Evolutionary conservation across 345 rosid genomes (phyloP).

Genomic region (Ricinus communis): DNA sequence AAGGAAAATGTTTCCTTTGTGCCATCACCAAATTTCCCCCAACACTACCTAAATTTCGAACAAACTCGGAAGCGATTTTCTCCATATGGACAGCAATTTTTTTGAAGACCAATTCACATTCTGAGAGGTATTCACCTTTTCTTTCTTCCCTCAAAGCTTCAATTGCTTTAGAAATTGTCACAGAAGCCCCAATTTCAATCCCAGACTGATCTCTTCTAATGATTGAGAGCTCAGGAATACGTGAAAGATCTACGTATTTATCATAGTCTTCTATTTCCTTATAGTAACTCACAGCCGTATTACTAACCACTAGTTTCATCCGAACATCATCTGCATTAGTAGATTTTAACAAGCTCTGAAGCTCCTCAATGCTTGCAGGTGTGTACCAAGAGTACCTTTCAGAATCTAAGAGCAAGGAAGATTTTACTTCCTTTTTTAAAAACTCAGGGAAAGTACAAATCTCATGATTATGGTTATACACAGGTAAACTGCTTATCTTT

Average conservation of each 20-base stretch:
- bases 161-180: slow-evolving; percentile 66
- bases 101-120: slow-evolving; percentile 36
- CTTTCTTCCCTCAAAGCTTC: slow-evolving; percentile 51
- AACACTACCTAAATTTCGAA: slow-evolving; percentile 68
- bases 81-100: slow-evolving; percentile 73
- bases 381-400: slow-evolving; percentile 43
- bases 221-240: slow-evolving; percentile 56
- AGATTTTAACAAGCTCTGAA: slow-evolving; percentile 40
- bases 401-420: slow-evolving; percentile 37
- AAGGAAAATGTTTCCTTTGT: slow-evolving; percentile 68
- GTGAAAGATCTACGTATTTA: slow-evolving; percentile 62
- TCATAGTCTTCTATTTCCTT: slow-evolving; percentile 53
- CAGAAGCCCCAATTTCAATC: slow-evolving; percentile 73
- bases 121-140: slow-evolving; percentile 13
- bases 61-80: slow-evolving; percentile 52
- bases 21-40: slow-evolving; percentile 94
- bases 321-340: slow-evolving; percentile 17
- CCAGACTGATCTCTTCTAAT: slow-evolving; percentile 50
- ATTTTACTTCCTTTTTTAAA: slow-evolving; percentile 45
- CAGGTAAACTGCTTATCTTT: slow-evolving; percentile 55
- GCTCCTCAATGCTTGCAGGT: slow-evolving; percentile 54
- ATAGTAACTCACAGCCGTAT: slow-evolving; percentile 73
- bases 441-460: slow-evolving; percentile 60
- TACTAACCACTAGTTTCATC: slow-evolving; percentile 66
- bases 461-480: slow-evolving; percentile 26